Evolutionary conservation across 2,329 filamentous ascomycete species (phyloP), one percentile per base, ranked within the genome.

Genomic region (Venturia effusa): DNA sequence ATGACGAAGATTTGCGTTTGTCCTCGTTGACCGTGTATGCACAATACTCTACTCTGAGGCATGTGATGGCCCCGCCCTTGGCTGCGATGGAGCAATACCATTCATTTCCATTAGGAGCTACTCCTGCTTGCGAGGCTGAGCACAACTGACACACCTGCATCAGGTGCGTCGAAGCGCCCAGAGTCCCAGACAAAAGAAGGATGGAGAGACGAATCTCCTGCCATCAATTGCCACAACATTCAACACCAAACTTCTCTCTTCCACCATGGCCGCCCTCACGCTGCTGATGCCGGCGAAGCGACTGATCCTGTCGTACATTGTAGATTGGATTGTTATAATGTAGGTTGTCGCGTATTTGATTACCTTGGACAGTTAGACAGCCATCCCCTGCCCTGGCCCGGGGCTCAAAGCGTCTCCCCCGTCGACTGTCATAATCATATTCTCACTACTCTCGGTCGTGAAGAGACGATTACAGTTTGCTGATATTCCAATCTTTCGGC

Each of bases 291-390:
- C 75, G 45, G 81, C 81, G 5, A 78, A 79, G 68, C 75, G 80
- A 48, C 74, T 91, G 48, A 72, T 87, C 51, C 70, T 84, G 11
- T 88, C 88, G 4, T 92, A 92, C 72, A 75, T 87, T 59, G 76
- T 89, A 65, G 89, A 93, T 76, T 93, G 89, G 89, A 71, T 88
- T 59, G 78, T 89, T 65, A 82, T 89, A 65, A 75, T 88, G 81
- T 84, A 73, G 70, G 78, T 72, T 59, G 54, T 59, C 57, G 57
- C 57, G 57, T 59, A 34, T n/a, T 66, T 62, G 4, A 68, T 62
- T 19, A 55, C 66, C 45, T 69, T 5, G 19, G 13, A 1, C 8
- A 19, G 22, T n/a, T n/a, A 34, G 51, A 34, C 27, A 15, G 4
- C 27, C 30, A 24, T 55, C 30, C 30, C 51, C 7, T 4, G 15